phyloP scores from a whole-genome alignment of 371 early-diverging fungal species.

The Quaeritorhiza haematococci region DNA sequence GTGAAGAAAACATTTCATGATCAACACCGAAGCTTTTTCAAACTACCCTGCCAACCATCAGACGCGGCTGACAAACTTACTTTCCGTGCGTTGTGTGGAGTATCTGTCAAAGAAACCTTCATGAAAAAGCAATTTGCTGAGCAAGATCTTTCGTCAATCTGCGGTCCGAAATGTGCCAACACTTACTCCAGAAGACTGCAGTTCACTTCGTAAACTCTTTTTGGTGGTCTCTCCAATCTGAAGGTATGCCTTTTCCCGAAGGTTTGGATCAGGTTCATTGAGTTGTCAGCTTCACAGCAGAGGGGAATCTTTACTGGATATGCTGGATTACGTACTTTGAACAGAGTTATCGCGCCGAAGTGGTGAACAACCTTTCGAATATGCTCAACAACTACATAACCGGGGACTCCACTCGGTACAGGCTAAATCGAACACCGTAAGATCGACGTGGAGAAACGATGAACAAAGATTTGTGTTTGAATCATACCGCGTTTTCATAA shows the following conservation, averaged over 20 bases:
- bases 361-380: constrained; percentile 10
- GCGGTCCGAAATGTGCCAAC: not conserved
- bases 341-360: constrained; percentile 12
- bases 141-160: not conserved
- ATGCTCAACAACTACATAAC: constrained; percentile 19
- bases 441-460: not conserved
- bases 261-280: too few relatives aligned
- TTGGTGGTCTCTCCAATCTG: constrained; percentile 11
- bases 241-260: constrained; percentile 12
- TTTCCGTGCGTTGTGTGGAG: constrained; percentile 17
- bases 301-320: not conserved
- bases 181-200: constrained; percentile 13
- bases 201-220: constrained; percentile 13
- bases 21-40: too few relatives aligned
- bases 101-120: constrained; percentile 12
- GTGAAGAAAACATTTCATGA: too few relatives aligned
- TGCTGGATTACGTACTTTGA: constrained; percentile 9
- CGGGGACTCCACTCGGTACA: constrained; percentile 16
- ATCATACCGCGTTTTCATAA: constrained; percentile 18
- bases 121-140: too few relatives aligned
- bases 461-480: not conserved
- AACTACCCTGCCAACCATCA: too few relatives aligned
- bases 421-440: constrained; percentile 1
- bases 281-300: too few relatives aligned
- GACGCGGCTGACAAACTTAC: too few relatives aligned